Evolutionary conservation across 768 basidiomycete genomes (phyloP).

Genomic region (Mycena indigotica): DNA sequence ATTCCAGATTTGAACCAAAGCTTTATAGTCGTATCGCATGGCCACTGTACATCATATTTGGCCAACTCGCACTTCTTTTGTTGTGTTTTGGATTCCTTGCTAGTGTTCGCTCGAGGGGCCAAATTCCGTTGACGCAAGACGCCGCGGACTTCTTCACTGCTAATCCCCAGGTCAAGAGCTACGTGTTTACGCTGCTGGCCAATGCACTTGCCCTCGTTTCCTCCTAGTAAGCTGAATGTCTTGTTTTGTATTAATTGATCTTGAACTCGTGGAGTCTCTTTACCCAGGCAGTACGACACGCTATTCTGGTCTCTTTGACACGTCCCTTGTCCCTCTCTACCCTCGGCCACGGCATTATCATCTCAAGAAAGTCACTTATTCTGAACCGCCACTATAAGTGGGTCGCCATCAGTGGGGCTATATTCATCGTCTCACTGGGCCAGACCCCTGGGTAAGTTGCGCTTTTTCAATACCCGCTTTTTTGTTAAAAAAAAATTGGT

Average conservation of each 20-base stretch:
- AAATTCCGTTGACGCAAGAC: neutral
- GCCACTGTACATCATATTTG: conserved; percentile 1
- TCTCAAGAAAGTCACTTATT: conserved; percentile 1
- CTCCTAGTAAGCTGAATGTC: neutral
- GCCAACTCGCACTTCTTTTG: neutral
- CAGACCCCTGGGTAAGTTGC: conserved; percentile 7
- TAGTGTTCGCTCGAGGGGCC: neutral
- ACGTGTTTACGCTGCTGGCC: neutral
- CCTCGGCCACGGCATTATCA: conserved; percentile 2
- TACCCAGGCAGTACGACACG: conserved; percentile 4
- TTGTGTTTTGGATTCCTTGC: neutral
- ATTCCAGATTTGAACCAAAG: no score
- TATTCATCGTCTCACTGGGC: conserved; percentile 6
- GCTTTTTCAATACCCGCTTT: neutral
- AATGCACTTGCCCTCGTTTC: neutral
- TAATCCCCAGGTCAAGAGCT: neutral
- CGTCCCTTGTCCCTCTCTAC: conserved; percentile 2
- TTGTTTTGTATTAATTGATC: neutral
- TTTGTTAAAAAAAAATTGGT: neutral
- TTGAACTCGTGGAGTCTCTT: conserved; percentile 2
- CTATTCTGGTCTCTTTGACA: conserved; percentile 1
- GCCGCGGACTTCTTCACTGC: neutral
- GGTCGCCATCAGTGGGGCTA: neutral
- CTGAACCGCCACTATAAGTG: neutral
- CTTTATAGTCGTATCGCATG: neutral